Evolutionary conservation across 495 filamentous ascomycete genomes (phyloP).

Genomic region (Trichocladium antarcticum): DNA sequence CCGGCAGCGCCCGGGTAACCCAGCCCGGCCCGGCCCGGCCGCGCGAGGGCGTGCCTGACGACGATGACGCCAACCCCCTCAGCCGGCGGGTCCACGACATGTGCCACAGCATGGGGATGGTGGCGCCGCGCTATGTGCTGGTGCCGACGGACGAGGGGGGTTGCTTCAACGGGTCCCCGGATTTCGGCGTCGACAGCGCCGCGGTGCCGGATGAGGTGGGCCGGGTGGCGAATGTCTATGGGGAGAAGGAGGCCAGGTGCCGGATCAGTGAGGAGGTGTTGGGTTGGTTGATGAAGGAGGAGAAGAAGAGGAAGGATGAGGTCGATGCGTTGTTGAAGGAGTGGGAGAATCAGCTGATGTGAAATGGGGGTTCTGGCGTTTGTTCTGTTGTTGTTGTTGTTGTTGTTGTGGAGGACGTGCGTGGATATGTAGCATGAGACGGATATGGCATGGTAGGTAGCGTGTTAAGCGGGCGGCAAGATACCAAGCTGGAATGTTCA

Average conservation of each 20-base stretch:
- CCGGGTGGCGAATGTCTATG: conserved; percentile 16
- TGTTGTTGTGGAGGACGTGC: no score
- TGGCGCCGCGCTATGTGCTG: conserved; percentile 14
- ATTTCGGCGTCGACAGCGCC: conserved; percentile 16
- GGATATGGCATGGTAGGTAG: no score
- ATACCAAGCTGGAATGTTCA: no score
- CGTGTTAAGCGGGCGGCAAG: no score
- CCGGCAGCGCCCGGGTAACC: no score
- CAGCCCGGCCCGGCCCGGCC: no score
- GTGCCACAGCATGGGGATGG: conserved; percentile 14
- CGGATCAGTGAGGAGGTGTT: conserved; percentile 25
- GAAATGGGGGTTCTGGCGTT: no score
- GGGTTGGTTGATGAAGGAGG: conserved; percentile 12
- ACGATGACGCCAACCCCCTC: background rate
- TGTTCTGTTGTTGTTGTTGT: no score
- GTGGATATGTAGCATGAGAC: no score
- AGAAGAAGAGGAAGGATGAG: conserved; percentile 2
- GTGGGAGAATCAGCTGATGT: background rate
- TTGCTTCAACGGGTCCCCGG: conserved; percentile 14
- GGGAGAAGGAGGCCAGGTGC: conserved; percentile 21
- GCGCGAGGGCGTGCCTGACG: no score
- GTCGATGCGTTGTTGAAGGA: background rate
- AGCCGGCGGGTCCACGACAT: background rate
- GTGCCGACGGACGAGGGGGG: background rate
- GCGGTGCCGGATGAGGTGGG: conserved; percentile 18